A percentile compares a stretch with the other conserved stretches of the same genome.
These are phyloP conservation scores for Fusarium vanettenii DNA, from an alignment of 2,329 filamentous ascomycete species.

Conservation along the genomic window DNA sequence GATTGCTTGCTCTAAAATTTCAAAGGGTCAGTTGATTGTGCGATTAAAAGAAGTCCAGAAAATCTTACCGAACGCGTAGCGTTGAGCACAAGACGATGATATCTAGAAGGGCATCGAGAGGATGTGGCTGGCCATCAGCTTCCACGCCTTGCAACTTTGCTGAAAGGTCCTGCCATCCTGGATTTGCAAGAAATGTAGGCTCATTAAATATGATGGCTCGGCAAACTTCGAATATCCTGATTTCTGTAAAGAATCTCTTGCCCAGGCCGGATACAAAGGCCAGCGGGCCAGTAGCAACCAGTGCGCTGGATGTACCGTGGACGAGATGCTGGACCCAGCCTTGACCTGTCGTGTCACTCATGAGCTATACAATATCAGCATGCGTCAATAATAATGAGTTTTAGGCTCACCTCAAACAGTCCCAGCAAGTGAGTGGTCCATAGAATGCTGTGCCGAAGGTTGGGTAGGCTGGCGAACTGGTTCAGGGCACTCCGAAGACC, in stretches of 20 bases:
- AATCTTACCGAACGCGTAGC: slow-evolving; percentile 39
- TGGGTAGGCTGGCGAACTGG: background rate
- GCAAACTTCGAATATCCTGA: slow-evolving; percentile 48
- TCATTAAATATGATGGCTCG: slow-evolving; percentile 48
- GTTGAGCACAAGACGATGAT: slow-evolving; percentile 47
- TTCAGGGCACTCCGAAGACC: slow-evolving; percentile 37
- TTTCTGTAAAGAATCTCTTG: slow-evolving; percentile 45
- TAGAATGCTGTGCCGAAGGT: slow-evolving; percentile 32
- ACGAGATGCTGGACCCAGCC: slow-evolving; percentile 51
- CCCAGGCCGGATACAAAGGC: slow-evolving; percentile 37
- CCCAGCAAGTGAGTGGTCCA: slow-evolving; percentile 51
- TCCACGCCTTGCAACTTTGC: background rate
- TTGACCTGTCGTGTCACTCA: slow-evolving; percentile 46
- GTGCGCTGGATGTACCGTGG: slow-evolving; percentile 47
- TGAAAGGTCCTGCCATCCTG: slow-evolving; percentile 38
- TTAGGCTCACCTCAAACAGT: slow-evolving; percentile 46
- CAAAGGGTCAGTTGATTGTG: background rate
- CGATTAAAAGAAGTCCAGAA: fast-evolving
- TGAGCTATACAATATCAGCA: slow-evolving; percentile 37
- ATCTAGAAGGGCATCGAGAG: slow-evolving; percentile 44
- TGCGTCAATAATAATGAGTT: fast-evolving
- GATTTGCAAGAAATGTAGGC: slow-evolving; percentile 38
- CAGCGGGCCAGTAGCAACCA: slow-evolving; percentile 45
- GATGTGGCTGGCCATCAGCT: fast-evolving
- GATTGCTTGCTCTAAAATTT: background rate